A percentile compares a stretch with the other conserved stretches of the same genome.
phyloP scores from a whole-genome alignment of 192 early-diverging fungal genomes.

The Coemansia sp. region DNA sequence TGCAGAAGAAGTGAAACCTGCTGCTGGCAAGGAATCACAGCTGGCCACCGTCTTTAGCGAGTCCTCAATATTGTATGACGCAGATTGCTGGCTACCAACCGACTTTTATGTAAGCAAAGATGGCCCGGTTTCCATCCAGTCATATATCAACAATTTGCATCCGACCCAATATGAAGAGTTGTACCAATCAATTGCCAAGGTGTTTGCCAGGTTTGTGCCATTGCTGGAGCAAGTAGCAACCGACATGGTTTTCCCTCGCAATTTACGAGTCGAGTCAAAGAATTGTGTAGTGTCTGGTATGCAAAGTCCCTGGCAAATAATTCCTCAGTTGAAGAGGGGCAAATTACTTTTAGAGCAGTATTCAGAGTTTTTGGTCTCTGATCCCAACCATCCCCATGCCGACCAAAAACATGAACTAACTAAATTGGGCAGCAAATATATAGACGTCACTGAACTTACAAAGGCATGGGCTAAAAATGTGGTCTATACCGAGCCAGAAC shows the following conservation, averaged over 20 bases:
- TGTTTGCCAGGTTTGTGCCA: conserved; percentile 1
- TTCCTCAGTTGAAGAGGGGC: neutral
- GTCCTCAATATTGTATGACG: neutral
- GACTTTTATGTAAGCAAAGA: neutral
- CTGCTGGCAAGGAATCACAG: neutral
- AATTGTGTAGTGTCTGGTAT: neutral
- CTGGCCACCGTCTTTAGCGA: neutral
- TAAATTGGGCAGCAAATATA: neutral
- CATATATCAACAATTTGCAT: conserved; percentile 5
- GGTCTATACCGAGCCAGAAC: conserved; percentile 23
- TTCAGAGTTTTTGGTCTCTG: neutral
- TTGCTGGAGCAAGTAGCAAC: conserved; percentile 51
- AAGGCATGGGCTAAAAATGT: neutral
- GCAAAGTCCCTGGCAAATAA: neutral
- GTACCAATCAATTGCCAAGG: neutral
- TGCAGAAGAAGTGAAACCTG: neutral
- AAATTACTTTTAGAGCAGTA: neutral
- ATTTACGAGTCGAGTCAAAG: neutral
- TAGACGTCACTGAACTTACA: neutral
- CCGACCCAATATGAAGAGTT: neutral
- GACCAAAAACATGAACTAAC: neutral
- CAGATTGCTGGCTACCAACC: neutral
- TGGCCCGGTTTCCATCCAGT: neutral
- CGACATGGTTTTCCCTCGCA: conserved; percentile 1
- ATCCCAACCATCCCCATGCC: neutral